These are phyloP conservation scores for Lasiodiplodia gonubiensis DNA, from an alignment of 2,329 filamentous ascomycete species.

Conservation along the genomic window DNA sequence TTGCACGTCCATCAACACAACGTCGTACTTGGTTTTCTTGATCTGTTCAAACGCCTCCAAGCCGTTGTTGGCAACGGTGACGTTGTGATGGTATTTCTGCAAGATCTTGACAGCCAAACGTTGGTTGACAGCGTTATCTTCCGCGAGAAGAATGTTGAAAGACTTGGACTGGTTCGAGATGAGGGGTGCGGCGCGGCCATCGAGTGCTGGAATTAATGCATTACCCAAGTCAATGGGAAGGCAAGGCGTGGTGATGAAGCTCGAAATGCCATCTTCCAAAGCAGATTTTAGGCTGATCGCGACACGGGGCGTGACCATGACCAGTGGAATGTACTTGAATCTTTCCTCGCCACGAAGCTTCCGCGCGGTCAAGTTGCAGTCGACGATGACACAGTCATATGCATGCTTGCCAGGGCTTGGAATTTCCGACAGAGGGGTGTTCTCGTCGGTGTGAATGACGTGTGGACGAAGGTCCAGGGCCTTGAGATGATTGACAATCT, in stretches of 20 bases:
- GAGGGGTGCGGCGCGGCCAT: slow-evolving; percentile 88
- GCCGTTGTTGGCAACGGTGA: slow-evolving; percentile 93
- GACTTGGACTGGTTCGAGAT: slow-evolving; percentile 93
- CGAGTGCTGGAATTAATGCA: slow-evolving; percentile 92
- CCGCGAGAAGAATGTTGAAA: slow-evolving; percentile 91
- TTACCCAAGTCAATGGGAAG: slow-evolving; percentile 93
- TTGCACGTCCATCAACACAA: slow-evolving; percentile 98
- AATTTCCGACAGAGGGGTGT: slow-evolving; percentile 60
- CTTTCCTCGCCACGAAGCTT: slow-evolving; percentile 85
- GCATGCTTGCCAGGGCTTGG: slow-evolving; percentile 56
- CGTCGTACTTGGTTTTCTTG: slow-evolving; percentile 90
- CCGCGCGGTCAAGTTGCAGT: slow-evolving; percentile 89
- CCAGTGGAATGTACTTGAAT: slow-evolving; percentile 97
- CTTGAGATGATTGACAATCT: slow-evolving; percentile 78
- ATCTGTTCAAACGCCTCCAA: slow-evolving; percentile 92
- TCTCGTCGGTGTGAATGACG: slow-evolving; percentile 77
- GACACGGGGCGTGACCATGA: slow-evolving; percentile 85
- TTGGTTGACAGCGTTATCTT: slow-evolving; percentile 98
- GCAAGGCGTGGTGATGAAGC: slow-evolving; percentile 98
- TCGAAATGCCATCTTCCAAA: slow-evolving; percentile 94
- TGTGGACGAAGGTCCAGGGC: slow-evolving; percentile 80
- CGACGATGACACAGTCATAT: slow-evolving; percentile 95
- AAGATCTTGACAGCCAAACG: slow-evolving; percentile 94
- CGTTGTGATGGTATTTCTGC: slow-evolving; percentile 92
- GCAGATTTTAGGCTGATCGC: slow-evolving; percentile 93